Base-by-base conservation (phyloP, 2,329 filamentous ascomycete genomes). In the Sclerotinia glacialis region DNA sequence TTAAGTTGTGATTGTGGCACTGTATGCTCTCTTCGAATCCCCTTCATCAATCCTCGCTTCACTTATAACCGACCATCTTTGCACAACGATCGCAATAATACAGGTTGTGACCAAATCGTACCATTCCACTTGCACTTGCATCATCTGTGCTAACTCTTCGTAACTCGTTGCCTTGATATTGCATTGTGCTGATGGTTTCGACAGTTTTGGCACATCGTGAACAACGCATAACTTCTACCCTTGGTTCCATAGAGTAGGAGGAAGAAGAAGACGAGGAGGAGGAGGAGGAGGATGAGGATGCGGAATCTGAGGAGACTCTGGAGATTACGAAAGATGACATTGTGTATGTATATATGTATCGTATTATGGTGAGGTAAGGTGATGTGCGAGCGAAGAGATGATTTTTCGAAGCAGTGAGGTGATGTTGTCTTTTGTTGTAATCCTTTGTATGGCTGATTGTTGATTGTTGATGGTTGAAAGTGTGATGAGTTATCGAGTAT, bases 51-150 rank as follows among this genome's bases (percentile, higher is more conserved):
- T 26, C 47, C 42, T 53, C 52, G 34, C 52, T 72, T 83, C 82
- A 88, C 75, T 83, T 85, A 77, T 87, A 89, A 72, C 86, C 86
- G 42, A 86, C 84, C 75, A 86, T 84, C 74, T 82, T 84, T 68
- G 86, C 86, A 75, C 86, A 89, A 46, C 85, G 81, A 67, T 83
- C 80, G 78, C 86, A 89, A 77, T 89, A 89, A 79, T 88, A 88
- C 68, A 88, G 83, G 76, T 87, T 87, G 76, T 85, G 83, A 2
- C 85, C 85, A 69, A 89, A 86, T 73, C 83, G 82, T 18, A 89
- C 83, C 86, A 89, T 89, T 69, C 86, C 86, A 67, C 80, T 83
- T 53, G 83, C 79, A 70, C 78, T 79, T 60, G 82, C 79, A 76
- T 88, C 85, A 75, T 88, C 85, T 42, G 84, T 86, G 55, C 67